Percentiles rank a stretch among this genome's conserved stretches.
Conservation (phyloP, 2,329 filamentous ascomycete species). For the Ophiostoma novo-ulmi region DNA sequence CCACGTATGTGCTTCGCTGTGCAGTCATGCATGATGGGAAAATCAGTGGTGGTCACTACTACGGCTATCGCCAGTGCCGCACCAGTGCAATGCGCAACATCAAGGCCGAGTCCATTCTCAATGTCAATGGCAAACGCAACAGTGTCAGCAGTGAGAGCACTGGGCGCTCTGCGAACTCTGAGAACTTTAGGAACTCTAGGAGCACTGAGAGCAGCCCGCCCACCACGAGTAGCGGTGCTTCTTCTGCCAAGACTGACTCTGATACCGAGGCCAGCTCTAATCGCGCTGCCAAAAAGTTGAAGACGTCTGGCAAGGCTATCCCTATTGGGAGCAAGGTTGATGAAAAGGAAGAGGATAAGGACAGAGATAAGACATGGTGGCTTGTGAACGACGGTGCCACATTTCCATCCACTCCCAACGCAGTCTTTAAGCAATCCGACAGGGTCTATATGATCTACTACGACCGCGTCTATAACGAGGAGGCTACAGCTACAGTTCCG, state of each 20-base stretch:
- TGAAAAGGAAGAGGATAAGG: not conserved
- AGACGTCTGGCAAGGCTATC: not conserved
- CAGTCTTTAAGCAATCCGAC: slow-evolving; percentile 61
- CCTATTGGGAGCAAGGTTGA: not conserved
- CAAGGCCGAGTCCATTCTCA: not conserved
- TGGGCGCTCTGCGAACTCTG: no score
- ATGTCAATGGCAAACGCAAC: not conserved
- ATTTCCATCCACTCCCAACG: slow-evolving; percentile 41
- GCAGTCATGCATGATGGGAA: not conserved
- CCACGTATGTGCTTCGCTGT: not conserved
- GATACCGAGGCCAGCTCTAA: not conserved
- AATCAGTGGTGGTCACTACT: not conserved
- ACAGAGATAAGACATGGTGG: not conserved
- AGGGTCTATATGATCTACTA: slow-evolving; percentile 70
- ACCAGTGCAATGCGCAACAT: not conserved
- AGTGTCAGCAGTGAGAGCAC: no score
- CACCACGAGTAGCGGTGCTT: no score
- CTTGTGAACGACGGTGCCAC: not conserved
- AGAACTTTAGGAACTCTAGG: no score
- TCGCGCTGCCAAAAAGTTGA: not conserved
- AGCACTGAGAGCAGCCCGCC: no score
- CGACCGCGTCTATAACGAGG: slow-evolving; percentile 52
- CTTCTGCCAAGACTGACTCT: not conserved
- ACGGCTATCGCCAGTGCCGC: not conserved
- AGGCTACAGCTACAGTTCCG: not conserved